These are phyloP conservation scores for Fereydounia khargensis DNA, from an alignment of 1,284 basidiomycete species.

Conservation along the genomic window DNA sequence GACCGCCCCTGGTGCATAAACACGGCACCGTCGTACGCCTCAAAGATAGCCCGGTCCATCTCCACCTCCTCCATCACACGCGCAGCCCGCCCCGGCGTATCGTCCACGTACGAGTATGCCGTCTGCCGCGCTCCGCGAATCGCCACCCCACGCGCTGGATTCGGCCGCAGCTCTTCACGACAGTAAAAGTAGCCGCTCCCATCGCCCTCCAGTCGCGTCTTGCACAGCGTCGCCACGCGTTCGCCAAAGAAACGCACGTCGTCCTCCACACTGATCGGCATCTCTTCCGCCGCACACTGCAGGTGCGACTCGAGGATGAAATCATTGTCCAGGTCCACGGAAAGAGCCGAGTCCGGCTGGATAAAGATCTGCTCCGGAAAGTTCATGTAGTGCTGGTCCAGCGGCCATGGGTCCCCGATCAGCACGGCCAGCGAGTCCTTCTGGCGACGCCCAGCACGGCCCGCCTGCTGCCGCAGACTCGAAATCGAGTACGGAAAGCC, in stretches of 20 bases:
- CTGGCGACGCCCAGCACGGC: constrained; percentile 77
- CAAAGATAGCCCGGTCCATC: constrained; percentile 77
- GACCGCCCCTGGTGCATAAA: constrained; percentile 56
- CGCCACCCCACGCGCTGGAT: constrained; percentile 69
- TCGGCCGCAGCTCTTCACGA: constrained; percentile 73
- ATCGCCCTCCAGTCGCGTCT: constrained; percentile 66
- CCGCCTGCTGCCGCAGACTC: constrained; percentile 80
- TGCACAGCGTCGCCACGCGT: constrained; percentile 60
- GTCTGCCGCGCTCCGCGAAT: constrained; percentile 77
- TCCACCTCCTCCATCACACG: constrained; percentile 81
- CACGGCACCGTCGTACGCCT: constrained; percentile 65
- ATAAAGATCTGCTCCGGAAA: constrained; percentile 63
- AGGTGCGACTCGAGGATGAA: constrained; percentile 78
- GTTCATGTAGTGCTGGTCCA: constrained; percentile 75
- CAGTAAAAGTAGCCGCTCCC: constrained; percentile 73
- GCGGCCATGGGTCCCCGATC: constrained; percentile 70
- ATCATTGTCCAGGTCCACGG: constrained; percentile 73
- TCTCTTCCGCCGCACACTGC: constrained; percentile 82
- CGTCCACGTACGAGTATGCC: constrained; percentile 73
- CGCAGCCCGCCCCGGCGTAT: constrained; percentile 61
- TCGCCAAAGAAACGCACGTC: constrained; percentile 74
- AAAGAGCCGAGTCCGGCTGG: constrained; percentile 65
- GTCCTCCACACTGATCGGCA: constrained; percentile 68
- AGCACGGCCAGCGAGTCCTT: constrained; percentile 79
- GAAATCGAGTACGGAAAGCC: constrained; percentile 70